A percentile compares a stretch with the other conserved stretches of the same genome.
Conservation (phyloP, 306 rosid species). For the Begonia peltatifolia region DNA sequence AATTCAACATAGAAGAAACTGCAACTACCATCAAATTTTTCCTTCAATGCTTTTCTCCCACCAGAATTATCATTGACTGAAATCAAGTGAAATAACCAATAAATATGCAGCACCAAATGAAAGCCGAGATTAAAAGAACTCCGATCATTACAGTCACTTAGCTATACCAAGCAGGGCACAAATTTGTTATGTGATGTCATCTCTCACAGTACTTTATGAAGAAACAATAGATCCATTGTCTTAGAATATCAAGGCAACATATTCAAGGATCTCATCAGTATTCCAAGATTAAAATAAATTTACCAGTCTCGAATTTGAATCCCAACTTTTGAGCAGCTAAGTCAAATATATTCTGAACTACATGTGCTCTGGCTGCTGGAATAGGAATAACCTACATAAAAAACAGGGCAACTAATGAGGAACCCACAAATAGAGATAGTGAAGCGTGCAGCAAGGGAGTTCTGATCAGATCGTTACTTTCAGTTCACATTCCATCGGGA, state of each 20-base stretch:
- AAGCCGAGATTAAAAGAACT: too few species aligned
- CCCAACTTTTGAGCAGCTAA: slow-evolving; percentile 80
- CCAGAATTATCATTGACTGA: slow-evolving; percentile 53
- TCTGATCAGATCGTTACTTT: too few species aligned
- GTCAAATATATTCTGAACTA: slow-evolving; percentile 52
- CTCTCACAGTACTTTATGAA: too few species aligned
- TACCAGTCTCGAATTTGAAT: slow-evolving; percentile 44
- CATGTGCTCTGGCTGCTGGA: slow-evolving; percentile 55
- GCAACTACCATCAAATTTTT: slow-evolving; percentile 40
- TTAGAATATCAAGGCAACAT: slow-evolving; percentile 1
- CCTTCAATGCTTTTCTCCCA: slow-evolving; percentile 60
- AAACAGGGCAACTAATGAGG: slow-evolving; percentile 3
- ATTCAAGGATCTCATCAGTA: not conserved
- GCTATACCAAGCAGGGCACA: too few species aligned
- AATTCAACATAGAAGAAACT: slow-evolving; percentile 79
- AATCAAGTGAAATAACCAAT: slow-evolving; percentile 16
- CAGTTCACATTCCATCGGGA: too few species aligned
- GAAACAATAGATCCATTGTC: too few species aligned
- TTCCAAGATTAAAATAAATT: slow-evolving; percentile 24
- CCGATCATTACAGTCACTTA: too few species aligned
- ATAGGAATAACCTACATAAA: slow-evolving; percentile 67
- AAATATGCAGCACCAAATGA: slow-evolving; percentile 7
- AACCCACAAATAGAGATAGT: not conserved
- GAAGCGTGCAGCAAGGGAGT: not conserved
- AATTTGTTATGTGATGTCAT: too few species aligned